Evolutionary conservation across 2,329 filamentous ascomycete genomes (phyloP).

Genomic region (Apiospora pterosperma): DNA sequence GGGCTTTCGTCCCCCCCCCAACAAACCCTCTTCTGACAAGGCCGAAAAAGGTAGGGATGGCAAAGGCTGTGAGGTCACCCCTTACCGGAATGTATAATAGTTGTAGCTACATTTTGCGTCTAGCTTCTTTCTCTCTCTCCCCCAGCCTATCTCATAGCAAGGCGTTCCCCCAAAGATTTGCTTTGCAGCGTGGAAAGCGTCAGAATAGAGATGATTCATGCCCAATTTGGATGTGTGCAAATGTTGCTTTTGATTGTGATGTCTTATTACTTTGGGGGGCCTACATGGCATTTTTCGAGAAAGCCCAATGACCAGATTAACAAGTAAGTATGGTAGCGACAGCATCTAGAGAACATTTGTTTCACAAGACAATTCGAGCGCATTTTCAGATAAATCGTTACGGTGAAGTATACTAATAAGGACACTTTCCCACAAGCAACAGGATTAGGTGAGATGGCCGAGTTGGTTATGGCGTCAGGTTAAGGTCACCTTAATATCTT

Average conservation of each 20-base stretch:
- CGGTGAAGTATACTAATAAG: too few species aligned
- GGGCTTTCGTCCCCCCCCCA: not conserved
- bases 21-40: too few species aligned
- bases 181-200: not conserved
- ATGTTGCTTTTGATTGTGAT: not conserved
- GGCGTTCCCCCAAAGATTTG: not conserved
- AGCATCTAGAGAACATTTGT: too few species aligned
- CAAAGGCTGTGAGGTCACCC: not conserved
- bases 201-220: not conserved
- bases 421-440: too few species aligned
- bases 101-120: not conserved
- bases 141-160: not conserved
- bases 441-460: not conserved
- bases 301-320: too few species aligned
- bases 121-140: not conserved
- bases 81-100: not conserved
- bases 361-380: too few species aligned
- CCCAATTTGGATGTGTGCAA: not conserved
- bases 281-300: too few species aligned
- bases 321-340: too few species aligned
- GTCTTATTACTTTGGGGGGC: not conserved
- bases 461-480: conserved; percentile 2
- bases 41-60: not conserved
- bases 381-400: too few species aligned
- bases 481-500: not conserved